Base-by-base conservation (phyloP, 108 stramenopile genomes). In the Cyclostephanos invisitatus region DNA sequence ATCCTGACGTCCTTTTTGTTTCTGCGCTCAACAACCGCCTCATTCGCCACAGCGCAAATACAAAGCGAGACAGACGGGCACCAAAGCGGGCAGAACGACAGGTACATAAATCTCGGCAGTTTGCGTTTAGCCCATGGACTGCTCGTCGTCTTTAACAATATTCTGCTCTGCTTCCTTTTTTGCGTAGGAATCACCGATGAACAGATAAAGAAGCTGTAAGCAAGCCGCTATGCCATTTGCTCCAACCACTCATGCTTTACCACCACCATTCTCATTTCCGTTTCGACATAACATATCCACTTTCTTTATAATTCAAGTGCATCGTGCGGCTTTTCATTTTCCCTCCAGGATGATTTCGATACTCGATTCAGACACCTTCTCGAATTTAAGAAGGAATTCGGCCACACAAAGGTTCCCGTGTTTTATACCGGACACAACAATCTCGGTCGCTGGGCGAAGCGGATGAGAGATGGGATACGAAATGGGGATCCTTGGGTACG, bases 391-490 rank as follows among this genome's bases (percentile, higher is more conserved):
- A 55, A 56, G 63, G 72, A 73, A 44, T 55, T 55, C 40, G 72
- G 72, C 20, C 72, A 73, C 46, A 73, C 72, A 0, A 40, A 40
- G 15, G 72, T 73, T 27, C 72, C 72, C 9, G 62, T 64, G n/a
- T 73, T 64, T 37, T 64, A 73, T 28, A 47, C 62, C n/a, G 72
- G 35, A 5, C 54, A 64, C 48, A 47, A 73, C 36, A 73, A 73
- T 42, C 72, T 73, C 11, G 72, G 72, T 18, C 51, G 72, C 3
- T 73, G 72, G 72, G 72, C 74, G 21, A 74, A 74, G 66, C 56
- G 74, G 24, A 74, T 74, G 74, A 65, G 74, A 24, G 74, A 74
- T 17, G 74, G 74, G 40, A 74, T 74, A 36, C 65, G 74, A 44
- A 59, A 32, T 17, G 67, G 61, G 28, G 74, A 74, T 27, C 74